phyloP scores from a whole-genome alignment of 2,329 filamentous ascomycete genomes.

The Hypoxylon rubiginosum region DNA sequence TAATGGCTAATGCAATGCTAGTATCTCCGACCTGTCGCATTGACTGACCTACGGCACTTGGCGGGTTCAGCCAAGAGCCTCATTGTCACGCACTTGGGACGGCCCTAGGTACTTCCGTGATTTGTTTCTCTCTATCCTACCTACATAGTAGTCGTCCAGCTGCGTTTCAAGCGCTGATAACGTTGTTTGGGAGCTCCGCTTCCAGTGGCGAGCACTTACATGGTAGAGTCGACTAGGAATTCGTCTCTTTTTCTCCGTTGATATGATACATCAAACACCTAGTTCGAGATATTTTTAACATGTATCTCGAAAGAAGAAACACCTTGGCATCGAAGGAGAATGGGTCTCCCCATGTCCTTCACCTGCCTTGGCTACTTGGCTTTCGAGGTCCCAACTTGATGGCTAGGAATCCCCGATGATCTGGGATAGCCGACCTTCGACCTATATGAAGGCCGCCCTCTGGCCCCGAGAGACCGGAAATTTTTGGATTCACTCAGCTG shows the following conservation, averaged over 20 bases:
- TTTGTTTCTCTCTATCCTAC: conserved; percentile 36
- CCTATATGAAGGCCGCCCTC: conserved; percentile 53
- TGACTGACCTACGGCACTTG: conserved; percentile 50
- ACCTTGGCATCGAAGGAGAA: conserved; percentile 47
- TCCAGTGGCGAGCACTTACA: conserved; percentile 22
- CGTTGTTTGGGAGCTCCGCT: conserved; percentile 33
- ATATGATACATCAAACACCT: conserved; percentile 36
- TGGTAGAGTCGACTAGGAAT: conserved; percentile 16
- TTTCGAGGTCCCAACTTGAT: conserved; percentile 43
- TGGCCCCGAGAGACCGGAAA: conserved; percentile 30
- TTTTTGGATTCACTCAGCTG: conserved; percentile 50
- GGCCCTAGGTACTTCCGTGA: conserved; percentile 32
- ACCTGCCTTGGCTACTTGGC: conserved; percentile 36
- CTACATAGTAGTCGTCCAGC: conserved; percentile 13
- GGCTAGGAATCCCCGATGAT: conserved; percentile 20
- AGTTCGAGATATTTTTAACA: conserved; percentile 47
- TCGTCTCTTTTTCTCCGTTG: conserved; percentile 33
- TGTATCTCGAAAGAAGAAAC: conserved; percentile 39
- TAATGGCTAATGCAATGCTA: background rate
- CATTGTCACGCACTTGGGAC: conserved; percentile 40
- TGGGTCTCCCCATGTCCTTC: conserved; percentile 36
- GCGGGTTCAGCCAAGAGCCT: conserved; percentile 51
- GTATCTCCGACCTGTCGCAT: conserved; percentile 45
- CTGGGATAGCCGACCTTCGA: conserved; percentile 23
- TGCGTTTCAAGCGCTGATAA: conserved; percentile 41